Base-by-base conservation (phyloP, 306 rosid genomes). In the Psophocarpus tetragonolobus region DNA sequence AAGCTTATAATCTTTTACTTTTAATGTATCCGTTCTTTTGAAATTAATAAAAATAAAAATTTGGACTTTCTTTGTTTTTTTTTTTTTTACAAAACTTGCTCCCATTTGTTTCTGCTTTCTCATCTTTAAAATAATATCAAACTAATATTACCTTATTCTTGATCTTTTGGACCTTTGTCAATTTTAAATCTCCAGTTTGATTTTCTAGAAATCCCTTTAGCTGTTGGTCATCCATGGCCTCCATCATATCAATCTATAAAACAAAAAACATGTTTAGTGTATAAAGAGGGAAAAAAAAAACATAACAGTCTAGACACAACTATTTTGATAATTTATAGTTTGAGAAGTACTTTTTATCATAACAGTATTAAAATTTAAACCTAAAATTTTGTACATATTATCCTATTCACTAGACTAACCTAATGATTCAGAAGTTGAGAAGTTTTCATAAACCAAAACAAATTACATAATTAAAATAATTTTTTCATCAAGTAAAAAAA, bases 221-320 rank as follows among this genome's bases (percentile, higher is more conserved):
- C 32, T 76, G 62, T 11, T 76, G 12, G n/a, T 84, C 79, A 15
- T 84, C 6, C 87, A 84, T 66, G 17, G 10, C 36, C 53, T 65
- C 82, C 29, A 80, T 48, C 76, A 76, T 56, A 36, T 57, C 85
- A 65, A 71, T 72, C 87, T 84, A 17, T 38, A n/a, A 56, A 42
- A 76, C 9, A 35, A 36, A 7, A 2, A 44, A 12, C 51, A 47
- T n/a, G 21, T 4, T 47, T 17, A 47, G 51, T 47, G 6, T 3
- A 29, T 29, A 10, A 56, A n/a, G 10, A 11, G 14, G 12, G 2
- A 17, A 24, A 11, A 8, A 74, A 15, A 27, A 2, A 11, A n/a
- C 10, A 41, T 18, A 17, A 56, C 11, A 18, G 12, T 51, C 12
- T 6, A 78, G 7, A 20, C 13, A 30, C 18, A 0, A 30, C 15